phyloP scores from a whole-genome alignment of 495 filamentous ascomycete species.

The Penicillium atrosanguineum region DNA sequence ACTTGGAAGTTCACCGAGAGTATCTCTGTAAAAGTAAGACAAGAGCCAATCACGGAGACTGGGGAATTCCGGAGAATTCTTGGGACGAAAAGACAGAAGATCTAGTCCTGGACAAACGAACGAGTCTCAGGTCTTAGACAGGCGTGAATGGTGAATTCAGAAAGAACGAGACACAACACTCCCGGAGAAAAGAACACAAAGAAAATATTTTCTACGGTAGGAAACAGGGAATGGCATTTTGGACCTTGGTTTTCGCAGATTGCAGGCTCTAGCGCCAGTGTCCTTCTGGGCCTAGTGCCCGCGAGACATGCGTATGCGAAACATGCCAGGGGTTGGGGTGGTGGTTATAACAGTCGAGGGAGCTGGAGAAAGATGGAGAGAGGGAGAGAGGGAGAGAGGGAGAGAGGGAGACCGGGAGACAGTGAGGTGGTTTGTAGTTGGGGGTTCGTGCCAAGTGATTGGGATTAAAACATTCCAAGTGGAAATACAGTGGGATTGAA shows the following conservation, averaged over 20 bases:
- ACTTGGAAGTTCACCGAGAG: not conserved
- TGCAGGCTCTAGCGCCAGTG: slow-evolving; percentile 10
- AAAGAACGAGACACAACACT: slow-evolving; percentile 3
- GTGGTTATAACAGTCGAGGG: not conserved
- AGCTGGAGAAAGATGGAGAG: too few species aligned
- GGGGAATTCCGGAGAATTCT: not conserved
- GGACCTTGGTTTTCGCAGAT: slow-evolving; percentile 17
- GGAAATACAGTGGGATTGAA: too few species aligned
- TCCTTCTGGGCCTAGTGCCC: not conserved
- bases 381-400: too few species aligned
- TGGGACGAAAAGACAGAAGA: not conserved
- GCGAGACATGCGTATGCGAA: not conserved
- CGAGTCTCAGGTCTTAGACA: not conserved
- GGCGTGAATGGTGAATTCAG: not conserved
- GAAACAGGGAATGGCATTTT: slow-evolving; percentile 2
- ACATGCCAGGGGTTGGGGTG: not conserved
- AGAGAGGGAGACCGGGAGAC: too few species aligned
- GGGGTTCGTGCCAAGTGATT: too few species aligned
- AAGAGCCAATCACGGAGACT: not conserved
- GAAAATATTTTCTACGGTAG: not conserved
- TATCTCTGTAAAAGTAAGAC: slow-evolving; percentile 11
- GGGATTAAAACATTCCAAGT: too few species aligned
- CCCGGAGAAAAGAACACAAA: not conserved
- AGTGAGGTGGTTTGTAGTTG: too few species aligned
- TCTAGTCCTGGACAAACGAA: slow-evolving; percentile 6